A percentile compares a stretch with the other conserved stretches of the same genome.
Evolutionary conservation across 352 stramenopile species (phyloP).

Genomic region (Globisporangium abappressorium): DNA sequence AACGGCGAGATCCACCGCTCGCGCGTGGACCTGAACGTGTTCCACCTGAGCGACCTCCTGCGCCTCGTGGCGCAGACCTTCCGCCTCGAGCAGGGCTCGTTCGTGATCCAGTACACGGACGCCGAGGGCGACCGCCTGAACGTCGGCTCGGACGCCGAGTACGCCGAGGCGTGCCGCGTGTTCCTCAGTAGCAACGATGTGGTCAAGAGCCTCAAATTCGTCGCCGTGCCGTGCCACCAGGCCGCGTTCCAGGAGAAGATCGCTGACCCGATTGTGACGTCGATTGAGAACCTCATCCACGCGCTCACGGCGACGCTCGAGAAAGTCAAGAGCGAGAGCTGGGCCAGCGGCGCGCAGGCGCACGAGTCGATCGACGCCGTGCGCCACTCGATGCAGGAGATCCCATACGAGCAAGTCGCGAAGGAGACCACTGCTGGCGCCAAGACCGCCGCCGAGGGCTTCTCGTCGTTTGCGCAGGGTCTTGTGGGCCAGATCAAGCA

Average conservation of each 20-base stretch:
- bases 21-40: constrained; percentile 54
- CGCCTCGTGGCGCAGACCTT: constrained; percentile 64
- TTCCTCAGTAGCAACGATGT: constrained; percentile 35
- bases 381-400: constrained; percentile 38
- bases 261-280: constrained; percentile 50
- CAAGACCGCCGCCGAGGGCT: constrained; percentile 42
- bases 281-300: constrained; percentile 56
- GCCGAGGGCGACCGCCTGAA: constrained; percentile 60
- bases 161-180: constrained; percentile 52
- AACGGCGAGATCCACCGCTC: constrained; percentile 78
- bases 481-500: constrained; percentile 64
- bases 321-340: constrained; percentile 46
- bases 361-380: constrained; percentile 30
- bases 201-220: constrained; percentile 69
- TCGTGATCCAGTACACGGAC: constrained; percentile 74
- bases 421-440: constrained; percentile 35
- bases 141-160: constrained; percentile 62
- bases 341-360: constrained; percentile 11
- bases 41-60: constrained; percentile 46
- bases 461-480: constrained; percentile 65
- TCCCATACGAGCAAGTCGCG: constrained; percentile 39
- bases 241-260: constrained; percentile 46
- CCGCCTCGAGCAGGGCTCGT: constrained; percentile 36
- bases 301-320: constrained; percentile 50
- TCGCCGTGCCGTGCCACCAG: constrained; percentile 39